phyloP scores from a whole-genome alignment of 2,329 filamentous ascomycete species.

The Kalaharituber pfeilii region DNA sequence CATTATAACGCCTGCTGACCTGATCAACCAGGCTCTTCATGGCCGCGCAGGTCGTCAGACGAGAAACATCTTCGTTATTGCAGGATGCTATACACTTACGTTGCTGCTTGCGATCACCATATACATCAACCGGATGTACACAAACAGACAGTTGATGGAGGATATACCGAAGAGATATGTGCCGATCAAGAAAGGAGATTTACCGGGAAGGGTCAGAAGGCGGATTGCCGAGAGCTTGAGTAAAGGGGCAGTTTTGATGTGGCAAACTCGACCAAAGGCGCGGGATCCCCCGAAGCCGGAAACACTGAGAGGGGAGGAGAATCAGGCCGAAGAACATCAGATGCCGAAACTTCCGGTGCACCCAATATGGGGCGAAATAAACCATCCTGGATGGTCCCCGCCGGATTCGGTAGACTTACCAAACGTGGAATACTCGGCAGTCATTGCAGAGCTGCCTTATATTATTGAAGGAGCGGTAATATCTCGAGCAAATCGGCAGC shows the following conservation, averaged over 20 bases:
- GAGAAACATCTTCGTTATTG: slow-evolving; percentile 63
- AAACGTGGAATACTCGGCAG: slow-evolving; percentile 64
- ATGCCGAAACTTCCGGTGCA: background rate
- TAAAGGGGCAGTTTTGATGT: slow-evolving; percentile 65
- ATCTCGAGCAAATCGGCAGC: slow-evolving; percentile 53
- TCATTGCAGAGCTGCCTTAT: slow-evolving; percentile 70
- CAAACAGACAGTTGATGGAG: slow-evolving; percentile 59
- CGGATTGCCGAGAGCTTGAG: slow-evolving; percentile 57
- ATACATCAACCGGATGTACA: slow-evolving; percentile 70
- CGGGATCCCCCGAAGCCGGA: background rate
- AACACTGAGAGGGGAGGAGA: slow-evolving; percentile 21
- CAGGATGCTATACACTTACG: slow-evolving; percentile 57
- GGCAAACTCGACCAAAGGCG: slow-evolving; percentile 51
- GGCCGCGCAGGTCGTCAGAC: slow-evolving; percentile 27
- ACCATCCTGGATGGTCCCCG: slow-evolving; percentile 77
- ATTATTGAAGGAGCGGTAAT: slow-evolving; percentile 85
- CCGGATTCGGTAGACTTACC: slow-evolving; percentile 58
- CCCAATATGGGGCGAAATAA: slow-evolving; percentile 54
- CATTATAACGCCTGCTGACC: slow-evolving; percentile 62
- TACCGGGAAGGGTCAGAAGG: slow-evolving; percentile 54
- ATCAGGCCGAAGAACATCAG: slow-evolving; percentile 26
- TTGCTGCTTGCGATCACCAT: slow-evolving; percentile 53
- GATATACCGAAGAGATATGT: slow-evolving; percentile 77
- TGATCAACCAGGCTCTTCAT: slow-evolving; percentile 57
- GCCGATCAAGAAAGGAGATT: slow-evolving; percentile 69